Conservation (phyloP, 768 basidiomycete species). For the Clitopilus hobsonii region DNA sequence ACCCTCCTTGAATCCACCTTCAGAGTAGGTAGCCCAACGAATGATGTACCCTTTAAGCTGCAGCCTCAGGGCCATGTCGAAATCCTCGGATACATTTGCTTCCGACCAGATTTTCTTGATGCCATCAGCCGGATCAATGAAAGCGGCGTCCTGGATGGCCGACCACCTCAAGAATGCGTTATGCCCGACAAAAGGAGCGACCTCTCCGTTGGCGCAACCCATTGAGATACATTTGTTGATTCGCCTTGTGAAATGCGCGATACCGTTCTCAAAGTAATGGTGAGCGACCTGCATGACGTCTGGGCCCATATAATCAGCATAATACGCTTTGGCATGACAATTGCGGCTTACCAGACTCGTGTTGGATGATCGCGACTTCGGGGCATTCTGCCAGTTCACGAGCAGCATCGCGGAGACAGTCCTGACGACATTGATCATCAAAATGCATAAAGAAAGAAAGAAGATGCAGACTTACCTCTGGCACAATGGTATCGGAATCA, state of each 20-base stretch:
- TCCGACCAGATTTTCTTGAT: conserved; percentile 80
- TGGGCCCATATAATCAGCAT: no score
- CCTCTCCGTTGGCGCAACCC: conserved; percentile 76
- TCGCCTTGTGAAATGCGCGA: conserved; percentile 82
- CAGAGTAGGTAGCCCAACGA: conserved; percentile 82
- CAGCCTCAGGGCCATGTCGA: conserved; percentile 73
- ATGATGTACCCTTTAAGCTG: conserved; percentile 69
- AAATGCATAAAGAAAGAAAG: not conserved
- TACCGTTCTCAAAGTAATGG: conserved; percentile 89
- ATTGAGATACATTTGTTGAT: conserved; percentile 84
- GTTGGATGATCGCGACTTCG: conserved; percentile 86
- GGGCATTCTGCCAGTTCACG: conserved; percentile 79
- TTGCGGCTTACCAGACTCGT: conserved; percentile 64
- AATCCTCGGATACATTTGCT: conserved; percentile 78
- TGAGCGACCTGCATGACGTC: conserved; percentile 89
- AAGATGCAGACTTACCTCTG: conserved; percentile 42
- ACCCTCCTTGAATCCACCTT: conserved; percentile 87
- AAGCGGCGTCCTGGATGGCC: conserved; percentile 82
- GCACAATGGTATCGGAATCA: conserved; percentile 77
- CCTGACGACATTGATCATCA: conserved; percentile 30
- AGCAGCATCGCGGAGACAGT: conserved; percentile 88
- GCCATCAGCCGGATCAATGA: conserved; percentile 61
- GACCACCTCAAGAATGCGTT: conserved; percentile 90
- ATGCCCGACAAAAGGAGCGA: conserved; percentile 82
- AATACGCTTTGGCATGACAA: not conserved